phyloP scores from a whole-genome alignment of 169 alveolate species.

The Cyclospora cayetanensis region DNA sequence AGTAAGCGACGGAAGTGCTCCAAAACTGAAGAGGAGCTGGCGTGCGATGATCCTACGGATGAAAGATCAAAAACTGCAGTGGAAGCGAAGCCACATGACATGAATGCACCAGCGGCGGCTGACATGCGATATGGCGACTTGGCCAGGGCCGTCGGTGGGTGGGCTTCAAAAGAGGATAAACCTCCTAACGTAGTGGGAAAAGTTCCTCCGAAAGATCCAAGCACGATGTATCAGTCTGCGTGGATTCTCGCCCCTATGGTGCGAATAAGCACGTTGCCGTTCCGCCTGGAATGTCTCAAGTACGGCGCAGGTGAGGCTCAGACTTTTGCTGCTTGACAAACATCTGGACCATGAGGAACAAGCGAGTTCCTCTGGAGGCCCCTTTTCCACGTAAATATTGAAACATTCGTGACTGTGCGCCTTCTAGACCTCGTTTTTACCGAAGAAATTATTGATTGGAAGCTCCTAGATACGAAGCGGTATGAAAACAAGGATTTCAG shows the following conservation, averaged over 20 bases:
- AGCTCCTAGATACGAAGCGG: constrained; percentile 57
- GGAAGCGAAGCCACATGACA: no score
- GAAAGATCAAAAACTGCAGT: no score
- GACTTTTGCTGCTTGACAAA: neutral
- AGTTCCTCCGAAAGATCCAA: neutral
- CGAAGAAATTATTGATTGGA: constrained; percentile 73
- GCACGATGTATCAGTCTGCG: neutral
- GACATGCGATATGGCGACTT: no score
- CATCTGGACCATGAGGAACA: neutral
- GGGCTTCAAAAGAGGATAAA: no score
- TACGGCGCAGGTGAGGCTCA: constrained; percentile 74
- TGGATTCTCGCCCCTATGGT: constrained; percentile 76
- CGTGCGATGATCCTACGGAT: no score
- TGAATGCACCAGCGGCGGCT: no score
- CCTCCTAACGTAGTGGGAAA: no score
- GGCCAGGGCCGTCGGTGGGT: no score
- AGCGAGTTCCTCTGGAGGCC: neutral
- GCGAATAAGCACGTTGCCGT: constrained; percentile 73
- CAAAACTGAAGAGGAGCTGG: no score
- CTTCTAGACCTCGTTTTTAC: constrained; percentile 63
- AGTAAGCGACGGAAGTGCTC: no score
- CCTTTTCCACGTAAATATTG: neutral
- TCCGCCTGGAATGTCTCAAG: constrained; percentile 73
- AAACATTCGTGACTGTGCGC: neutral
- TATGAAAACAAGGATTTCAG: constrained; percentile 54